phyloP scores from a whole-genome alignment of 1,284 basidiomycete species.

The Trametes sp. region DNA sequence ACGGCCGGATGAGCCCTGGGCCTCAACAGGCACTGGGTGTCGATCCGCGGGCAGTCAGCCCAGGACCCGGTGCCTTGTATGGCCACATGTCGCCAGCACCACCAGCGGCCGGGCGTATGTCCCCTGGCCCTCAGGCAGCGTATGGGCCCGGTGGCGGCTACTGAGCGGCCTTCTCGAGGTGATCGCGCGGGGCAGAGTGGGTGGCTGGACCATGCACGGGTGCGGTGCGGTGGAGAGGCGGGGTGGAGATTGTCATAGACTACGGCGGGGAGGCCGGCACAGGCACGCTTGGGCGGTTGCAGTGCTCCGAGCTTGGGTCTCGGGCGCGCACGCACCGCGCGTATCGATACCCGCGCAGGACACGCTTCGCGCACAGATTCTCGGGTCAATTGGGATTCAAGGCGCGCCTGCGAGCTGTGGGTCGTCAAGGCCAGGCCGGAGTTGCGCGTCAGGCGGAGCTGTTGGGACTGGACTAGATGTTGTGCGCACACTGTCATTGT shows the following conservation, averaged over 20 bases:
- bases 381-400: constrained; percentile 10
- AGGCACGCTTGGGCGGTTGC: constrained; percentile 9
- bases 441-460: constrained; percentile 4
- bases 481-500: constrained; percentile 30
- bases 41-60: constrained; percentile 40
- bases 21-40: constrained; percentile 39
- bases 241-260: constrained; percentile 12
- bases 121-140: constrained; percentile 33
- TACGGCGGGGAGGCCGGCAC: constrained; percentile 16
- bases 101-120: constrained; percentile 48
- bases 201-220: constrained; percentile 7
- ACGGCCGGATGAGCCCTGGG: constrained; percentile 34
- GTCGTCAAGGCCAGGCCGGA: not conserved
- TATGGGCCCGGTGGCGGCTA: constrained; percentile 36
- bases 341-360: constrained; percentile 22
- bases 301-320: constrained; percentile 19
- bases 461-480: constrained; percentile 24
- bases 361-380: constrained; percentile 10
- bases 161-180: constrained; percentile 7
- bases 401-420: constrained; percentile 1
- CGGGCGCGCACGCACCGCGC: constrained; percentile 7
- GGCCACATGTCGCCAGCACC: constrained; percentile 56
- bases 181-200: not conserved
- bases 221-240: constrained; percentile 2
- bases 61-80: constrained; percentile 39